phyloP scores from a whole-genome alignment of 2,329 filamentous ascomycete genomes.

The Emydomyces testavorans region DNA sequence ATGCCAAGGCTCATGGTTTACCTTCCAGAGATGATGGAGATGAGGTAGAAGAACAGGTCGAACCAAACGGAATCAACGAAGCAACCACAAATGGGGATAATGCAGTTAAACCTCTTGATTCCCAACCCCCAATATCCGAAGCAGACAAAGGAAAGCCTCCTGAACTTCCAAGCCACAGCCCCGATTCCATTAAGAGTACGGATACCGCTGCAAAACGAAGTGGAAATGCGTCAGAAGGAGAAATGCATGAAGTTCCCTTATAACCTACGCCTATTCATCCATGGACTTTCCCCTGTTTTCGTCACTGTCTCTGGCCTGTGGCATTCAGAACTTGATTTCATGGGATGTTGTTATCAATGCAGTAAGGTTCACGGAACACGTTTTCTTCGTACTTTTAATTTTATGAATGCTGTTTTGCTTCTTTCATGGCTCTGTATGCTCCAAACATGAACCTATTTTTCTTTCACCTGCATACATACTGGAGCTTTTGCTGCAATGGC shows the following conservation, averaged over 20 bases:
- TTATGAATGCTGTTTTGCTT: background rate
- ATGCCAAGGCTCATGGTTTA: background rate
- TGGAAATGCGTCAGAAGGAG: slow-evolving; percentile 15
- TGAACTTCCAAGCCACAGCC: background rate
- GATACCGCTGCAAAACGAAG: background rate
- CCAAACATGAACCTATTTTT: background rate
- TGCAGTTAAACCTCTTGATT: background rate
- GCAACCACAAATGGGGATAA: background rate
- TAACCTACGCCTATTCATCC: slow-evolving; percentile 3
- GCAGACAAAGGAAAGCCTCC: background rate
- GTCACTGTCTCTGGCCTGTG: background rate
- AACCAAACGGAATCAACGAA: slow-evolving; percentile 10
- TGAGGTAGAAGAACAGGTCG: slow-evolving; percentile 11
- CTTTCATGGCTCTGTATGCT: background rate
- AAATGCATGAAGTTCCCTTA: slow-evolving; percentile 20
- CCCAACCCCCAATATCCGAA: background rate
- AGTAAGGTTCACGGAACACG: background rate
- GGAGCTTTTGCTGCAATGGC: no score
- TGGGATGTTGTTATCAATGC: background rate
- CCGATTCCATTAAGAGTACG: background rate
- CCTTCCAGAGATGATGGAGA: slow-evolving; percentile 11
- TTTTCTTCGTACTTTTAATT: background rate
- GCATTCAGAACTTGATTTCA: background rate
- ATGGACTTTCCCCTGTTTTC: background rate
- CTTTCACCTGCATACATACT: no score